Percentiles rank a stretch among this genome's conserved stretches.
Conservation (phyloP, 768 basidiomycete genomes). For the Leccinum olivaceopallidum region DNA sequence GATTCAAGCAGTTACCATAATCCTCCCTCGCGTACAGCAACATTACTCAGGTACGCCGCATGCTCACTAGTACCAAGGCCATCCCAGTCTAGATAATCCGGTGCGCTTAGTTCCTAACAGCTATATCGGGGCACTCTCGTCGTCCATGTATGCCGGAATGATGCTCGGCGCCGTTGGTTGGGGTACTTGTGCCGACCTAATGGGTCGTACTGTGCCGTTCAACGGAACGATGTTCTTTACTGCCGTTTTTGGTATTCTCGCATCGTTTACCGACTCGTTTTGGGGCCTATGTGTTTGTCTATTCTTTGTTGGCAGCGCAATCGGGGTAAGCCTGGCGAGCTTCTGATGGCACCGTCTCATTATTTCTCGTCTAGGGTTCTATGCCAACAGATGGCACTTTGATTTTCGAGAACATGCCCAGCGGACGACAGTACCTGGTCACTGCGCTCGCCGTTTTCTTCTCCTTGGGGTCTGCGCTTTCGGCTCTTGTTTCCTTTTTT, state of each 20-base stretch:
- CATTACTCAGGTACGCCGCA: conserved; percentile 68
- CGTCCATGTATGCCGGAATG: conserved; percentile 95
- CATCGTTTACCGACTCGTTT: conserved; percentile 75
- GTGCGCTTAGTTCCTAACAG: conserved; percentile 59
- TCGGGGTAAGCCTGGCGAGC: conserved; percentile 63
- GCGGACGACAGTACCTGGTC: conserved; percentile 88
- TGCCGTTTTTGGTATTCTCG: conserved; percentile 79
- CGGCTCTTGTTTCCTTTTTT: conserved; percentile 76
- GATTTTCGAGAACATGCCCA: conserved; percentile 89
- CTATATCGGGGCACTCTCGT: conserved; percentile 80
- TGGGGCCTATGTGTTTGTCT: conserved; percentile 67
- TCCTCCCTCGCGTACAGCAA: conserved; percentile 91
- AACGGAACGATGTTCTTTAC: conserved; percentile 92
- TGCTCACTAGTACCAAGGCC: no score
- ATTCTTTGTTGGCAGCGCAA: conserved; percentile 89
- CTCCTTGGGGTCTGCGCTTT: conserved; percentile 85
- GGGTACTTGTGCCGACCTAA: conserved; percentile 90
- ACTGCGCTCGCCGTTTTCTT: conserved; percentile 93
- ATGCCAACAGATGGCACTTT: conserved; percentile 98
- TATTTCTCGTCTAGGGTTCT: conserved; percentile 56
- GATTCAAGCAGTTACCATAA: conserved; percentile 89
- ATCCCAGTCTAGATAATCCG: conserved; percentile 10
- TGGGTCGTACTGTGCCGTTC: conserved; percentile 89
- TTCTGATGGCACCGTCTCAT: not conserved
- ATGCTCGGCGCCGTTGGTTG: conserved; percentile 92